Percentiles rank a stretch among this genome's conserved stretches.
phyloP scores from a whole-genome alignment of 176 grass and related monocot genomes.

The Oryza brachyantha region DNA sequence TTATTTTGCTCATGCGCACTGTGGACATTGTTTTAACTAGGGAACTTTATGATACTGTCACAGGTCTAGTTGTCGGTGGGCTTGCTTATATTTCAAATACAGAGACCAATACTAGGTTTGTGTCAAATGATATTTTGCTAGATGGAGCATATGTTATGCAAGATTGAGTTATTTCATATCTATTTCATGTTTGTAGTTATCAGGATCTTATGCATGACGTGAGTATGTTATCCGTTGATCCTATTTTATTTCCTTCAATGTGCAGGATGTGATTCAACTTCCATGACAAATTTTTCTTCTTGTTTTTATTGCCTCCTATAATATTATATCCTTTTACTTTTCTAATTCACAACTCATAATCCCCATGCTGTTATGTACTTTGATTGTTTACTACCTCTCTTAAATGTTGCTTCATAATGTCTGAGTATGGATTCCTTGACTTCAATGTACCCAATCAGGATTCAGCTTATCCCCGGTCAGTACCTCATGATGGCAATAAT shows the following conservation, averaged over 20 bases:
- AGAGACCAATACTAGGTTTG: conserved; percentile 86
- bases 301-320: conserved; percentile 96
- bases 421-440: conserved; percentile 63
- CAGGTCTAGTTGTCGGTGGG: conserved; percentile 92
- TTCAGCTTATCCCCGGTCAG: conserved; percentile 98
- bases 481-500: conserved; percentile 22
- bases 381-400: conserved; percentile 16
- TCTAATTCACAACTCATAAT: conserved; percentile 1
- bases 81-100: conserved; percentile 97
- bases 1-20: not conserved
- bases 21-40: not conserved
- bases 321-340: conserved; percentile 97
- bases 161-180: not conserved
- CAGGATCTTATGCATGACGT: conserved; percentile 9
- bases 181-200: not conserved
- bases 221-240: conserved; percentile 5
- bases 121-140: no score
- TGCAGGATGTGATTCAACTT: conserved; percentile 98
- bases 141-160: not conserved
- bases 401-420: conserved; percentile 21
- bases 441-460: conserved; percentile 85
- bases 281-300: conserved; percentile 98
- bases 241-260: conserved; percentile 29
- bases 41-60: conserved; percentile 27
- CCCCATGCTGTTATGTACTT: not conserved